Percentiles rank a stretch among this genome's conserved stretches.
These are phyloP conservation scores for Nicotiana knightiana DNA, from an alignment of 257 asterid species.

Conservation along the genomic window DNA sequence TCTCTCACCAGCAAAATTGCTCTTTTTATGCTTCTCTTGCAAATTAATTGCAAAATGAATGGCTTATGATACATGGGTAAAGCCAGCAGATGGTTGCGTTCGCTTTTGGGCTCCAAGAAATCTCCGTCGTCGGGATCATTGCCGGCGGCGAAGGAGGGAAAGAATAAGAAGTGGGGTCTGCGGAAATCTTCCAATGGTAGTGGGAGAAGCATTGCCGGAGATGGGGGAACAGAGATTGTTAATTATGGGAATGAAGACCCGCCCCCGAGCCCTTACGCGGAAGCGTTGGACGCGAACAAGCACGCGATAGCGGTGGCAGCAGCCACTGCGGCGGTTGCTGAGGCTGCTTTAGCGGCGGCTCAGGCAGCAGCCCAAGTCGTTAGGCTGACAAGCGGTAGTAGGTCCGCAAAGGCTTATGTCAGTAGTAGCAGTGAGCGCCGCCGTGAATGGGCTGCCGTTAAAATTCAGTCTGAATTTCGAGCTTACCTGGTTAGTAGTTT, in stretches of 20 bases:
- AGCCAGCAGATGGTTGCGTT: conserved; percentile 55
- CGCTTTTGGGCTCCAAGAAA: conserved; percentile 44
- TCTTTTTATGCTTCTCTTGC: not conserved
- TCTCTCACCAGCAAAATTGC: not conserved
- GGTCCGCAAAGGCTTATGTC: conserved; percentile 24
- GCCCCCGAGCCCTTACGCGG: conserved; percentile 32
- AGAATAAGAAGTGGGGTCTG: conserved; percentile 25
- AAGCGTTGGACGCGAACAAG: conserved; percentile 59
- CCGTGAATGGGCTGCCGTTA: conserved; percentile 59
- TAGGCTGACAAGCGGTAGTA: conserved; percentile 60
- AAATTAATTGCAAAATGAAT: not conserved
- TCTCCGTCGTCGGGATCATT: conserved; percentile 22
- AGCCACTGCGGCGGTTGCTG: conserved; percentile 96
- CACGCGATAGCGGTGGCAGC: conserved; percentile 98
- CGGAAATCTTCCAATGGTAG: conserved; percentile 17
- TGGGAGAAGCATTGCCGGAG: not conserved
- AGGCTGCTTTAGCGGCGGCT: conserved; percentile 98
- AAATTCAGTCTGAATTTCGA: conserved; percentile 89
- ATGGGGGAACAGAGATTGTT: conserved; percentile 9
- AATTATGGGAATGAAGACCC: conserved; percentile 22
- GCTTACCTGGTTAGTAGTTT: conserved; percentile 71
- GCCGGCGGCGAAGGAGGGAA: conserved; percentile 9
- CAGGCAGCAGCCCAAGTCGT: conserved; percentile 96
- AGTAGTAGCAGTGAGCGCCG: conserved; percentile 33
- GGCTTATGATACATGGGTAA: conserved; percentile 64